A percentile compares a stretch with the other conserved stretches of the same genome.
Evolutionary conservation across 441 rosid genomes (phyloP).

Genomic region (Pelargonium cotyledonis): DNA sequence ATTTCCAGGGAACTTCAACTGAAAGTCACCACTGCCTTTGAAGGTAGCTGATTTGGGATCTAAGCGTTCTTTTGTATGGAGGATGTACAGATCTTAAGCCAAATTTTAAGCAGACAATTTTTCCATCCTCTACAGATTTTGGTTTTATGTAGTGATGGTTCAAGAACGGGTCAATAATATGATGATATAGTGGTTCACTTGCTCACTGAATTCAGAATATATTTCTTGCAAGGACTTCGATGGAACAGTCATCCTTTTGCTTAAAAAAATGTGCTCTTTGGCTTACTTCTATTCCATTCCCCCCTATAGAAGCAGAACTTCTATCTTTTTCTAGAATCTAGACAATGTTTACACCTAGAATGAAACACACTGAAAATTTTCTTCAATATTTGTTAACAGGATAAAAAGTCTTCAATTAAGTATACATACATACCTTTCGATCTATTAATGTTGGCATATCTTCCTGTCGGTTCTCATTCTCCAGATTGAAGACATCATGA

Average conservation of each 20-base stretch:
- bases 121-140: background rate
- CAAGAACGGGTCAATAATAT: background rate
- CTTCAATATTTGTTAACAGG: background rate
- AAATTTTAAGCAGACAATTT: background rate
- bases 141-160: conserved; percentile 6
- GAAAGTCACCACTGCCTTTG: background rate
- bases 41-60: background rate
- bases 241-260: no score
- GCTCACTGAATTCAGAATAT: background rate
- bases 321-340: no score
- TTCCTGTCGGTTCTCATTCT: conserved; percentile 25
- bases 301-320: background rate
- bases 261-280: no score
- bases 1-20: background rate
- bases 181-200: background rate
- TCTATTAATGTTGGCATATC: conserved; percentile 29
- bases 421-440: conserved; percentile 20
- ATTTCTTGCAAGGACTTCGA: background rate
- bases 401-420: background rate
- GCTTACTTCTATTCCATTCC: background rate
- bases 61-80: background rate
- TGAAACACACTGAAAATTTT: background rate
- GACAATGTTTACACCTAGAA: background rate
- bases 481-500: conserved; percentile 27
- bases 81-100: background rate